These are phyloP conservation scores for Sphagnum tenellum DNA, from an alignment of 225 moss, liverwort and hornwort species.

Conservation along the genomic window DNA sequence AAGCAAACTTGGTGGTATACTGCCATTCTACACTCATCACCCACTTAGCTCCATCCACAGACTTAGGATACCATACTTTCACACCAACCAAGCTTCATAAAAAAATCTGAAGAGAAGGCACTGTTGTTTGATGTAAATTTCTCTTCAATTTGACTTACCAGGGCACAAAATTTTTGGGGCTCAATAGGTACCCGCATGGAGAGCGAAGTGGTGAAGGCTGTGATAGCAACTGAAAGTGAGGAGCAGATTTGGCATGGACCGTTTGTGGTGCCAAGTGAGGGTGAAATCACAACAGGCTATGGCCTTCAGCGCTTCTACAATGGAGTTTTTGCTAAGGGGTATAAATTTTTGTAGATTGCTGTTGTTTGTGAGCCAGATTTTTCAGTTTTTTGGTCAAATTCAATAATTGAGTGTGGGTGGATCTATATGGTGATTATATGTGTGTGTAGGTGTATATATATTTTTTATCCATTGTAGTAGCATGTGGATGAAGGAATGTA, in stretches of 20 bases:
- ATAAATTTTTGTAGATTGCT: background rate
- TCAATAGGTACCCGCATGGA: constrained; percentile 44
- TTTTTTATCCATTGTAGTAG: no score
- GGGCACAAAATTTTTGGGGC: background rate
- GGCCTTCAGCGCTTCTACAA: constrained; percentile 70
- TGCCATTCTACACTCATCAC: no score
- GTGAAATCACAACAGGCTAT: constrained; percentile 51
- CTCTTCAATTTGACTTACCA: no score
- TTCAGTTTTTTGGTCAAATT: background rate
- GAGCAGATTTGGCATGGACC: constrained; percentile 62
- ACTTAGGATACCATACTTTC: no score
- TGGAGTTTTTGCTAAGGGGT: constrained; percentile 51
- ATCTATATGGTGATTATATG: no score
- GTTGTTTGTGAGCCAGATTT: background rate
- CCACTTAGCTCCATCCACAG: no score
- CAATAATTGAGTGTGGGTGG: no score
- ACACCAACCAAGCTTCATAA: no score
- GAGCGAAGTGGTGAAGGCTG: constrained; percentile 44
- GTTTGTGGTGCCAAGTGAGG: constrained; percentile 45
- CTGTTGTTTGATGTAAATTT: constrained; percentile 22
- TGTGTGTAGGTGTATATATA: no score
- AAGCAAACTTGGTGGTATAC: constrained; percentile 17
- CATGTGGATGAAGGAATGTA: no score
- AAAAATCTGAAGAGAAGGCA: no score
- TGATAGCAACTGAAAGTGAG: constrained; percentile 26